Conservation (phyloP, 495 filamentous ascomycete genomes). For the Penicillium roqueforti region DNA sequence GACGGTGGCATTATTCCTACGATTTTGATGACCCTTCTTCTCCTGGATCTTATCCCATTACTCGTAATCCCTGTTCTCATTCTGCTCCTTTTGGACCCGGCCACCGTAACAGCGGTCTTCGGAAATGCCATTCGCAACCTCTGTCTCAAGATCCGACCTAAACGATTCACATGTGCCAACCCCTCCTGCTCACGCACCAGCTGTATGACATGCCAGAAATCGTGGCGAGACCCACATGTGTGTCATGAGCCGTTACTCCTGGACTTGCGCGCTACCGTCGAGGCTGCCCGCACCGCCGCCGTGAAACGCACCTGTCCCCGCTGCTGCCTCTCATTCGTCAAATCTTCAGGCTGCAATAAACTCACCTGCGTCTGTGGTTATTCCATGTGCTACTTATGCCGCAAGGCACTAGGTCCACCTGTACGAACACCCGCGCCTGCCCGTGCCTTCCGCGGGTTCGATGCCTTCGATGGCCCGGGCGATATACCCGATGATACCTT, state of each 20-base stretch:
- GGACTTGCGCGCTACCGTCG: constrained; percentile 79
- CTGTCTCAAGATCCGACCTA: constrained; percentile 59
- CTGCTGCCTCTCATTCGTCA: constrained; percentile 88
- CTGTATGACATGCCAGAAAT: constrained; percentile 68
- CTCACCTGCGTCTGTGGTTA: constrained; percentile 97
- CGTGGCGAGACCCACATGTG: constrained; percentile 63
- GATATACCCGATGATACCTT: constrained; percentile 6
- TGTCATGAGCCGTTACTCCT: constrained; percentile 61
- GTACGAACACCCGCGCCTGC: constrained; percentile 10
- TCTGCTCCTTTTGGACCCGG: constrained; percentile 37
- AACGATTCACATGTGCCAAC: constrained; percentile 69
- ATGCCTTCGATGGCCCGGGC: constrained; percentile 11
- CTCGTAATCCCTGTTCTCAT: constrained; percentile 47
- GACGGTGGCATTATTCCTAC: constrained; percentile 38
- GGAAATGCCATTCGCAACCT: constrained; percentile 56
- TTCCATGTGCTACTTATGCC: constrained; percentile 93
- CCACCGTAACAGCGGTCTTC: constrained; percentile 40
- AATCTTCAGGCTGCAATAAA: constrained; percentile 91
- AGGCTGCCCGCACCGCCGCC: constrained; percentile 85
- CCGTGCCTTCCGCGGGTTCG: constrained; percentile 6
- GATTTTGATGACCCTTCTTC: constrained; percentile 31
- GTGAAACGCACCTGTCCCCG: constrained; percentile 93
- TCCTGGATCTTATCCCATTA: constrained; percentile 51
- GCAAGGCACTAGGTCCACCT: constrained; percentile 44
- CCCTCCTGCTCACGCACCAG: constrained; percentile 62